These are phyloP conservation scores for Thermothelomyces thermophilus DNA, from an alignment of 2,329 filamentous ascomycete genomes.

Conservation along the genomic window DNA sequence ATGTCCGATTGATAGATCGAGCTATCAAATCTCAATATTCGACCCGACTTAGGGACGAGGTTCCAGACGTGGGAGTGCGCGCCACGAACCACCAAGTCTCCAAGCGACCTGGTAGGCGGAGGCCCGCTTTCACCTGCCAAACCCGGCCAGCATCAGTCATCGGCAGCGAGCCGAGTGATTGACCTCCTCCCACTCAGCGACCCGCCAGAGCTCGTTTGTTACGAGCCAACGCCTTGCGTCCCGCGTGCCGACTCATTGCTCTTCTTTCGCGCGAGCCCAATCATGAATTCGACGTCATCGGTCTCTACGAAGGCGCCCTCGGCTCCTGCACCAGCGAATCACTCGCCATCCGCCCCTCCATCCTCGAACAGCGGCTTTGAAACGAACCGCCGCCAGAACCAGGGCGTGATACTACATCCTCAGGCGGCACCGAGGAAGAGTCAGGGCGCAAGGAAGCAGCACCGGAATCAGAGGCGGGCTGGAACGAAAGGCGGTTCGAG, in stretches of 20 bases:
- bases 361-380: constrained; percentile 44
- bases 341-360: constrained; percentile 36
- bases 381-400: constrained; percentile 41
- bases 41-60: neutral
- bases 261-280: neutral
- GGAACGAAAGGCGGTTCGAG: constrained; percentile 30
- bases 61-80: neutral
- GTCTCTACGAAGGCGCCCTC: constrained; percentile 46
- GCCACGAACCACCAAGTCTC: neutral
- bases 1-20: neutral
- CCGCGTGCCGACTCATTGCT: neutral
- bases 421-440: constrained; percentile 59
- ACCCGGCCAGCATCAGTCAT: neutral
- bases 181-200: neutral
- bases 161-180: neutral
- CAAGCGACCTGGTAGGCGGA: neutral
- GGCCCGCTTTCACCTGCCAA: neutral
- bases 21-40: neutral
- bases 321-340: constrained; percentile 35
- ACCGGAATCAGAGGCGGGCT: constrained; percentile 73
- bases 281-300: constrained; percentile 33
- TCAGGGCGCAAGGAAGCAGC: constrained; percentile 72
- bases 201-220: neutral
- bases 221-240: neutral
- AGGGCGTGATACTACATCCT: constrained; percentile 26